These are phyloP conservation scores for Epipyxis sp. DNA, from an alignment of 108 stramenopile genomes.

Conservation along the genomic window DNA sequence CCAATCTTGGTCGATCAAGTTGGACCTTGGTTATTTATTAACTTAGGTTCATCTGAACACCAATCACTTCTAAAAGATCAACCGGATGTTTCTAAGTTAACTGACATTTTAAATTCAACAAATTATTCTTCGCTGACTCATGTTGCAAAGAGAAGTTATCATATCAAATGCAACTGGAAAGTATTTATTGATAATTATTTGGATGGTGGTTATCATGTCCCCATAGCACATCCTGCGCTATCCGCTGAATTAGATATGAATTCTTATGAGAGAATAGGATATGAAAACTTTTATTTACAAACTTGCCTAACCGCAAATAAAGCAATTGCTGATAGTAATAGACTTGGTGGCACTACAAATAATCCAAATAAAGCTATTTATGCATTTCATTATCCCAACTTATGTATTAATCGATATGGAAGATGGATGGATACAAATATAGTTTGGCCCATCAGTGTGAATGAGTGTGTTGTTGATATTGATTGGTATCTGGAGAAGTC, in stretches of 20 bases:
- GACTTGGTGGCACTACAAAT: slow-evolving; percentile 9
- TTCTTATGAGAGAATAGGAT: slow-evolving; percentile 33
- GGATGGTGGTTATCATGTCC: slow-evolving; percentile 51
- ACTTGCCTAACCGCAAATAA: background rate
- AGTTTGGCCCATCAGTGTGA: slow-evolving; percentile 32
- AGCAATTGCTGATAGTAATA: background rate
- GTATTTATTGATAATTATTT: slow-evolving; percentile 49
- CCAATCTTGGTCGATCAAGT: slow-evolving; percentile 10
- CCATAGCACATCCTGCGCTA: slow-evolving; percentile 46
- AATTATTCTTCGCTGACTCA: background rate
- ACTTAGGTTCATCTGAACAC: slow-evolving; percentile 18
- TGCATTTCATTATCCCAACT: slow-evolving; percentile 40
- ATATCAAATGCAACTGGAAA: slow-evolving; percentile 49
- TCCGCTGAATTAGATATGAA: slow-evolving; percentile 37
- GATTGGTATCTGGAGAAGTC: slow-evolving; percentile 19
- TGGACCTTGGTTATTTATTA: slow-evolving; percentile 41
- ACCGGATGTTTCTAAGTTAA: background rate
- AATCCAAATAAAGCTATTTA: no score
- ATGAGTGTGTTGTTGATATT: slow-evolving; percentile 34
- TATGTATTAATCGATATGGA: slow-evolving; percentile 51
- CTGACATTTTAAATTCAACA: background rate
- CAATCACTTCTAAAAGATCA: background rate
- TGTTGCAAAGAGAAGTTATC: slow-evolving; percentile 22
- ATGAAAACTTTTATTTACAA: background rate
- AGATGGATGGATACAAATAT: slow-evolving; percentile 50